A percentile compares a stretch with the other conserved stretches of the same genome.
These are phyloP conservation scores for Paecilomyces formosus DNA, from an alignment of 2,329 filamentous ascomycete species.

Conservation along the genomic window DNA sequence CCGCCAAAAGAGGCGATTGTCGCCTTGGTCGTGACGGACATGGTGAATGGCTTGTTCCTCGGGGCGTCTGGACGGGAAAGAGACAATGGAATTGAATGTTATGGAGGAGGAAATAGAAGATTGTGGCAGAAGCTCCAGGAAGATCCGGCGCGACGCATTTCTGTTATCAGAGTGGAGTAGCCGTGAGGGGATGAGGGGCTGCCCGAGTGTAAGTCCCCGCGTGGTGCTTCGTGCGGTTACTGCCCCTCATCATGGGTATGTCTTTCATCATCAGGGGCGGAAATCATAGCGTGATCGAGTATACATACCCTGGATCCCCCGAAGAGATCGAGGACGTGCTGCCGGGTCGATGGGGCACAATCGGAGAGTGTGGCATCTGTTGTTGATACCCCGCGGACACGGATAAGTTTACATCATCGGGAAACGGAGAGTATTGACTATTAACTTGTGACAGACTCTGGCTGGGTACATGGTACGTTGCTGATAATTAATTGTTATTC, in stretches of 20 bases:
- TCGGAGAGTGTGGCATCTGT: background rate
- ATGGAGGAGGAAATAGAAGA: background rate
- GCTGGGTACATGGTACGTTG: background rate
- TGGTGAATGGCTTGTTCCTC: conserved; percentile 31
- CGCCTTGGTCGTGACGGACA: conserved; percentile 83
- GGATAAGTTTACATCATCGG: background rate
- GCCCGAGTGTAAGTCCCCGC: background rate
- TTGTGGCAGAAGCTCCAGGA: background rate
- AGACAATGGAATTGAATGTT: background rate
- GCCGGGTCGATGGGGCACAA: background rate
- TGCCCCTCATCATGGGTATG: background rate
- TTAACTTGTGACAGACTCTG: background rate
- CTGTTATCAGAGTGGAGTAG: background rate
- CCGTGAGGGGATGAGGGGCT: conserved; percentile 1
- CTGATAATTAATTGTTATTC: background rate
- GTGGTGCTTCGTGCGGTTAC: background rate
- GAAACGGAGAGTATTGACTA: background rate
- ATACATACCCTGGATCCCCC: background rate
- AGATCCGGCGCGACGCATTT: background rate
- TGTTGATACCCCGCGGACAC: background rate
- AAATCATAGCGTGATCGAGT: background rate
- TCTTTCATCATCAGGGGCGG: background rate
- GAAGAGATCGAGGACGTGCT: background rate
- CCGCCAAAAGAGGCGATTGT: conserved; percentile 89
- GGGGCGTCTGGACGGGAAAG: background rate